Conservation (phyloP, 2,329 filamentous ascomycete genomes). For the Elsinoe fawcettii region DNA sequence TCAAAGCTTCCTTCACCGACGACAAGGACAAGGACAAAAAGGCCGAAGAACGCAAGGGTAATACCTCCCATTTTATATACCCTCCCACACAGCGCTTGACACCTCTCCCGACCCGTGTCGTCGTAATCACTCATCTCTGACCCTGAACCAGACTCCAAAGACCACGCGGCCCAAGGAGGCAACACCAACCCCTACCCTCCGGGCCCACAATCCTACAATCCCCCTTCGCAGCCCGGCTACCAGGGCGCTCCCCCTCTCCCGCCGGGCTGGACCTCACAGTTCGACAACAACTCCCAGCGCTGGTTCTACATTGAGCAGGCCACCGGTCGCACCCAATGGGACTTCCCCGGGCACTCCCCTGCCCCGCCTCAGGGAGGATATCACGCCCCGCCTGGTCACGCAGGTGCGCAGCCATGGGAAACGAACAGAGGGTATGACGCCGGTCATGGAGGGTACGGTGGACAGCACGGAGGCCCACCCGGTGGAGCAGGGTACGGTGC, state of each 20-base stretch:
- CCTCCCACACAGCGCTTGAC: slow-evolving; percentile 20
- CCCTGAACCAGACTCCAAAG: slow-evolving; percentile 24
- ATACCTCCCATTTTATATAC: slow-evolving; percentile 13
- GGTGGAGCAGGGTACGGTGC: slow-evolving; percentile 13
- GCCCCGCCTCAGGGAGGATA: slow-evolving; percentile 23
- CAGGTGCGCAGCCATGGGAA: slow-evolving; percentile 2
- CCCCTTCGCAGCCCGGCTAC: slow-evolving; percentile 25
- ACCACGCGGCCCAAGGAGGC: slow-evolving; percentile 19
- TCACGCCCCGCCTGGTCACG: slow-evolving; percentile 22
- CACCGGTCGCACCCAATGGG: slow-evolving; percentile 58
- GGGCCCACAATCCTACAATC: slow-evolving; percentile 22
- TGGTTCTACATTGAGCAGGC: slow-evolving; percentile 59
- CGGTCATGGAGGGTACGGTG: background rate
- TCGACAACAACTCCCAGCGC: slow-evolving; percentile 52
- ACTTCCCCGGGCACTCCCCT: slow-evolving; percentile 40
- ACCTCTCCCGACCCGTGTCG: slow-evolving; percentile 22
- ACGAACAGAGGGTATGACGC: background rate
- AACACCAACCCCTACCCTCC: slow-evolving; percentile 16
- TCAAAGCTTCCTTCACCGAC: slow-evolving; percentile 23
- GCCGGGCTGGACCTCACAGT: slow-evolving; percentile 56
- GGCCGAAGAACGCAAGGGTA: slow-evolving; percentile 22
- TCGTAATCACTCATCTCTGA: slow-evolving; percentile 22
- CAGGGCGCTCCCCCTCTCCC: slow-evolving; percentile 45
- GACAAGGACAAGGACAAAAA: slow-evolving; percentile 27
- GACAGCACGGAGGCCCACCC: slow-evolving; percentile 3